Percentiles rank a stretch among this genome's conserved stretches.
These are phyloP conservation scores for Malbranchea cinnamomea DNA, from an alignment of 2,329 filamentous ascomycete genomes.

Conservation along the genomic window DNA sequence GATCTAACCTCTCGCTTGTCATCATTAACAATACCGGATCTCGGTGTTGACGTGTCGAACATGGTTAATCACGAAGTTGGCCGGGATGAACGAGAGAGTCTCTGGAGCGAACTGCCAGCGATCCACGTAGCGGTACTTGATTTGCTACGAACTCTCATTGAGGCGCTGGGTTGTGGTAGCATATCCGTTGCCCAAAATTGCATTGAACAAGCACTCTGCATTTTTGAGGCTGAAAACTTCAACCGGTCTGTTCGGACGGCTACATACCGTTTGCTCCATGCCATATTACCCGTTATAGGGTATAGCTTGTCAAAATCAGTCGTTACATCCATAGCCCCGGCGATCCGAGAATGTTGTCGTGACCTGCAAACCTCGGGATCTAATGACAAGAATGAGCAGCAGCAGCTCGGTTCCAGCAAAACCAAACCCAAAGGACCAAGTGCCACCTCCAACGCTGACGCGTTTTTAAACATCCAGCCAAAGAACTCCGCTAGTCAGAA, in stretches of 20 bases:
- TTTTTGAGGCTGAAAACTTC: slow-evolving; percentile 44
- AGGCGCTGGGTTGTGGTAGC: slow-evolving; percentile 43
- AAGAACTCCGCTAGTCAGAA: slow-evolving; percentile 13
- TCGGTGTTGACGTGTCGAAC: slow-evolving; percentile 35
- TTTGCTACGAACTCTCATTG: slow-evolving; percentile 42
- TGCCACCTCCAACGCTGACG: slow-evolving; percentile 50
- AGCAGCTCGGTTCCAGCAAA: slow-evolving; percentile 22
- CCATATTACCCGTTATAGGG: slow-evolving; percentile 48
- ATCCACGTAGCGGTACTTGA: slow-evolving; percentile 59
- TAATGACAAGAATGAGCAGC: slow-evolving; percentile 21
- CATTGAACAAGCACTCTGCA: slow-evolving; percentile 56
- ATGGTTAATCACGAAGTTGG: slow-evolving; percentile 53
- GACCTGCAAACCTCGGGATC: slow-evolving; percentile 39
- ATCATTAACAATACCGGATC: slow-evolving; percentile 42
- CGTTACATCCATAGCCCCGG: slow-evolving; percentile 44
- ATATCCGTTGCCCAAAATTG: slow-evolving; percentile 47
- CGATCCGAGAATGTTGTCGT: slow-evolving; percentile 56
- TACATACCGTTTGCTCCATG: slow-evolving; percentile 44
- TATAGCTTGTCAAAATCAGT: slow-evolving; percentile 51
- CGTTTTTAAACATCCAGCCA: slow-evolving; percentile 44
- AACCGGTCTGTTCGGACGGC: slow-evolving; percentile 41
- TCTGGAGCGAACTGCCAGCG: slow-evolving; percentile 58
- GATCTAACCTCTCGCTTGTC: slow-evolving; percentile 58
- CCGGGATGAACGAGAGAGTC: slow-evolving; percentile 65
- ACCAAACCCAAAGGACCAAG: slow-evolving; percentile 18